Percentiles rank a stretch among this genome's conserved stretches.
phyloP scores from a whole-genome alignment of 1,284 basidiomycete genomes.

The Cutaneotrichosporon spelunceum region DNA sequence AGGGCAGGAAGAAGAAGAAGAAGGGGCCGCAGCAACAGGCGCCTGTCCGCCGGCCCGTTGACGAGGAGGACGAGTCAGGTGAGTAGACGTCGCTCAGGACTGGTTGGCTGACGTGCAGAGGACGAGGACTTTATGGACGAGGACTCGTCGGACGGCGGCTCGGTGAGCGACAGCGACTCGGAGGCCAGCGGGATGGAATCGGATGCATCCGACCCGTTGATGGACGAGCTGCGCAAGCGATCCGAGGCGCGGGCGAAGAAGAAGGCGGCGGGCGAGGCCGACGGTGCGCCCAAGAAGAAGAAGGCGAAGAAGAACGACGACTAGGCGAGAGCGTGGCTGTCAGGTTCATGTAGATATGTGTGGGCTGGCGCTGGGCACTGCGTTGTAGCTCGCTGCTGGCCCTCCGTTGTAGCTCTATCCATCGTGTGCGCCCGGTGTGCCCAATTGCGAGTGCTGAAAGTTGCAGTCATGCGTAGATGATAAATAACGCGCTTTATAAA shows the following conservation, averaged over 20 bases:
- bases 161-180: constrained; percentile 70
- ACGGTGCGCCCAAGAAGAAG: constrained; percentile 37
- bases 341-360: constrained; percentile 5
- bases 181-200: constrained; percentile 56
- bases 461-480: neutral
- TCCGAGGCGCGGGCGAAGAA: constrained; percentile 59
- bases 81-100: constrained; percentile 38
- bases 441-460: neutral
- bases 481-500: neutral
- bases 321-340: constrained; percentile 7
- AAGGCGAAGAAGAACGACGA: constrained; percentile 41
- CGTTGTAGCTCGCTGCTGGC: constrained; percentile 7
- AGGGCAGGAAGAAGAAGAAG: constrained; percentile 34
- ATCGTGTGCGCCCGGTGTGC: constrained; percentile 4
- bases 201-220: constrained; percentile 57
- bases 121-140: constrained; percentile 88
- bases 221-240: constrained; percentile 60
- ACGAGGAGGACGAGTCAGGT: constrained; percentile 76
- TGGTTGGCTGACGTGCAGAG: constrained; percentile 40
- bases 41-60: constrained; percentile 52
- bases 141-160: constrained; percentile 76
- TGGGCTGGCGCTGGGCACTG: neutral
- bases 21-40: constrained; percentile 47
- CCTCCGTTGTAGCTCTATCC: constrained; percentile 9
- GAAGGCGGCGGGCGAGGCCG: constrained; percentile 30